Conservation (phyloP, 2,329 filamentous ascomycete species). For the Ascochyta viciae-villosae region DNA sequence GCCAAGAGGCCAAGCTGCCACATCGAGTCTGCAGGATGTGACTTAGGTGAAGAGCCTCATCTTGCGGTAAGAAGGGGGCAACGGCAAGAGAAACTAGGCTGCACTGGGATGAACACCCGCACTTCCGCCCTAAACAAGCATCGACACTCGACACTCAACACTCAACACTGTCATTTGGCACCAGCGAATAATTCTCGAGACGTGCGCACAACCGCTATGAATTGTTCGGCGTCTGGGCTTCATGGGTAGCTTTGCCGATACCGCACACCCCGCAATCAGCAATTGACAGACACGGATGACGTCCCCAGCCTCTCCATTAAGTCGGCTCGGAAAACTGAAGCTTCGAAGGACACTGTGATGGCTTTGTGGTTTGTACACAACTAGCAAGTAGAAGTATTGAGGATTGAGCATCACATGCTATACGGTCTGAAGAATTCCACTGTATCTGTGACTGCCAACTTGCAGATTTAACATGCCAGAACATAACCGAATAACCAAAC, state of each 20-base stretch:
- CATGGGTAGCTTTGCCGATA: not conserved
- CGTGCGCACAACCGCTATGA: not conserved
- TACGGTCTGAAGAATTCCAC: too few relatives aligned
- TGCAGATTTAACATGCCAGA: not conserved
- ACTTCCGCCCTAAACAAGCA: not conserved
- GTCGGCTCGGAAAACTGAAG: not conserved
- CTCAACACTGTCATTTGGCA: not conserved
- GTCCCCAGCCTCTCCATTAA: not conserved
- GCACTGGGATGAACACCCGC: constrained; percentile 3
- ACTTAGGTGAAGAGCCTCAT: constrained; percentile 6
- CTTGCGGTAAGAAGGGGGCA: not conserved
- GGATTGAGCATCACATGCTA: too few relatives aligned
- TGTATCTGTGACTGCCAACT: too few relatives aligned
- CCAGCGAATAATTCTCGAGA: not conserved
- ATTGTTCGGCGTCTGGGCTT: not conserved
- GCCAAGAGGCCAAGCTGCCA: not conserved
- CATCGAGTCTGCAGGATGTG: not conserved
- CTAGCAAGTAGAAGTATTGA: too few relatives aligned
- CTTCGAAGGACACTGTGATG: not conserved
- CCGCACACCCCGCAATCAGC: not conserved
- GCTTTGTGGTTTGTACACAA: not conserved
- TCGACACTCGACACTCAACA: constrained; percentile 5
- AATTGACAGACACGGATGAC: not conserved
- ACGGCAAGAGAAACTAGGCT: not conserved
- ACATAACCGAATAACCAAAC: not conserved